Conservation (phyloP, 1,284 basidiomycete genomes). For the Cryptococcus neoformans region DNA sequence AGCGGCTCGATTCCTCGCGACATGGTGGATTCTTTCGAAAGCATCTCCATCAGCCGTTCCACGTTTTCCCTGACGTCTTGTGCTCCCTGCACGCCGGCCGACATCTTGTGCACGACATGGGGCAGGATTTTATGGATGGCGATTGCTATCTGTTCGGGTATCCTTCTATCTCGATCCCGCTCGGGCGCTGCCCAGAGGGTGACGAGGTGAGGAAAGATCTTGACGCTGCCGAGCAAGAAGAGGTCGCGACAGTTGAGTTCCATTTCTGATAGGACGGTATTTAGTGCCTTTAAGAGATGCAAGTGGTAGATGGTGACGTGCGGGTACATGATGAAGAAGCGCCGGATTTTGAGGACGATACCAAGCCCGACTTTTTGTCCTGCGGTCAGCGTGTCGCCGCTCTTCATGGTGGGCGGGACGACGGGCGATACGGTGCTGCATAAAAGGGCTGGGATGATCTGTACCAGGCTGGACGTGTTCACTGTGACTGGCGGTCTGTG, state of each 20-base stretch:
- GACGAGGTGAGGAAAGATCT: constrained; percentile 64
- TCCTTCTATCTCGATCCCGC: constrained; percentile 62
- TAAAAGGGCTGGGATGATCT: constrained; percentile 64
- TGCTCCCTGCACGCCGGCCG: constrained; percentile 15
- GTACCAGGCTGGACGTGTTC: constrained; percentile 39
- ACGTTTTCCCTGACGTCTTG: constrained; percentile 53
- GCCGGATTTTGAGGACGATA: constrained; percentile 63
- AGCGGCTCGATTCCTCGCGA: constrained; percentile 60
- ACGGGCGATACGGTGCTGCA: constrained; percentile 51
- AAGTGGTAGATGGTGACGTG: constrained; percentile 69
- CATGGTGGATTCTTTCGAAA: constrained; percentile 62
- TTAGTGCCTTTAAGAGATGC: constrained; percentile 66
- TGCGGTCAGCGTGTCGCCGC: not conserved
- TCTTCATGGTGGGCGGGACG: constrained; percentile 17
- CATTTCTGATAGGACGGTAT: constrained; percentile 64
- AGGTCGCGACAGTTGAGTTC: constrained; percentile 65
- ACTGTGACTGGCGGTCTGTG: constrained; percentile 49
- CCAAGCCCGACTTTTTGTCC: constrained; percentile 51
- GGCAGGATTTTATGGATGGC: constrained; percentile 69
- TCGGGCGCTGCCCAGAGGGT: constrained; percentile 62
- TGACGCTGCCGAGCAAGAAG: constrained; percentile 59
- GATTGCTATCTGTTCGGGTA: constrained; percentile 58
- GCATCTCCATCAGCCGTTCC: constrained; percentile 51
- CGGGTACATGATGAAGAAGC: constrained; percentile 61
- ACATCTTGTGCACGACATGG: constrained; percentile 58